Evolutionary conservation across 176 grass and related monocot species (phyloP).

Genomic region (Musa troglodytarum): DNA sequence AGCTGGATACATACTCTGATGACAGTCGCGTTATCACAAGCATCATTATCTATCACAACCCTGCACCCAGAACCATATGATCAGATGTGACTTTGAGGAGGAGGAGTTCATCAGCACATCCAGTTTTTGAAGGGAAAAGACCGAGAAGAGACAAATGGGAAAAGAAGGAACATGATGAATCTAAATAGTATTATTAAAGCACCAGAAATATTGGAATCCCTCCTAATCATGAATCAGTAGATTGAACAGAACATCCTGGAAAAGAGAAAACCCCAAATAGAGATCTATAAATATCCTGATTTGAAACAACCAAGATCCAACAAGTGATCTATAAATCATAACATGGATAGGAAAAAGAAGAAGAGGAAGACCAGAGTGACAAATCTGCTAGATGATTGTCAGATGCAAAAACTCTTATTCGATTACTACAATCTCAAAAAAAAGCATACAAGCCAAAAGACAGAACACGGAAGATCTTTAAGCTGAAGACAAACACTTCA

Average conservation of each 20-base stretch:
- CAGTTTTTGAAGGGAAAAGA: not conserved
- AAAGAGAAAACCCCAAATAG: not conserved
- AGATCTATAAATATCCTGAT: not conserved
- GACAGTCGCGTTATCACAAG: constrained; percentile 57
- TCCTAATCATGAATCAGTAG: not conserved
- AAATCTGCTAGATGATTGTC: not conserved
- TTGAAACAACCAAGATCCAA: not conserved
- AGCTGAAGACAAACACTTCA: not conserved
- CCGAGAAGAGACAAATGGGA: not conserved
- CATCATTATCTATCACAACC: constrained; percentile 78
- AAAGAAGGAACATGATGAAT: no score
- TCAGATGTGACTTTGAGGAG: not conserved
- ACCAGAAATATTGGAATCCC: no score
- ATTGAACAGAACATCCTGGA: not conserved
- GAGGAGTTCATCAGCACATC: not conserved
- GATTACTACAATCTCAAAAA: not conserved
- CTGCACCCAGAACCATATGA: constrained; percentile 22
- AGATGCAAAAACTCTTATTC: not conserved
- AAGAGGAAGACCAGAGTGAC: not conserved
- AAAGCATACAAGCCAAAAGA: not conserved
- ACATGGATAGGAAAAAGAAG: no score
- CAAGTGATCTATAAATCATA: not conserved
- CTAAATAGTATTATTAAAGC: no score
- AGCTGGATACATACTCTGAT: constrained; percentile 30
- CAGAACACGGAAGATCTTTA: not conserved